Evolutionary conservation across 129 eudicot species (phyloP), one percentile per base, ranked within the genome.

Genomic region (Flaveria sonorensis): DNA sequence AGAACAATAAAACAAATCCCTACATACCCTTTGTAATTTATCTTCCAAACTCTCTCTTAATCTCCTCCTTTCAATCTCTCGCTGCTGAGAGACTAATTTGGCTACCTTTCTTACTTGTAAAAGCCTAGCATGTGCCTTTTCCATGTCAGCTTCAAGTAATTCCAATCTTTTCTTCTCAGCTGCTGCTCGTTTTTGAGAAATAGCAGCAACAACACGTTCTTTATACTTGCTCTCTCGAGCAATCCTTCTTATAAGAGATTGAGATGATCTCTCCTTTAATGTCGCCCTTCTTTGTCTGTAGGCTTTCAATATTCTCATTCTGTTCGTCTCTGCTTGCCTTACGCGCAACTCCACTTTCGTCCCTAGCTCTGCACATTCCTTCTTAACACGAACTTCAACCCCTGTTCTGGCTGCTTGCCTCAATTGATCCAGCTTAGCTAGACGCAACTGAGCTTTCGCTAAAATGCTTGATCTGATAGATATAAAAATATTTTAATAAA

Each of bases 131-230:
- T 70, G 92, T 70, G 95, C 99, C 73, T 83, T 88, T 76, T 81
- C 85, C 85, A 87, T 88, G 78, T 95, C 99, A 57, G 93, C 99
- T 81, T 95, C 92, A 70, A 95, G 78, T 77, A 95, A 84, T 26
- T 89, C 90, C 71, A 95, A 50, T 47, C 97, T 68, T 77, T 95
- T 95, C 89, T 83, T 84, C 88, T 95, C 99, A 45, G 99, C 99
- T 69, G 92, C 95, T 14, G 91, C 89, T 65, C 99, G 96, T 84
- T 95, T 95, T 75, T 95, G 97, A 81, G 68, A 81, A 57, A 91
- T 91, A 32, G 97, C 92, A 78, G 94, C 92, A 77, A 76, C 86
- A 52, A 95, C 96, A 68, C 96, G 85, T 78, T 95, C 97, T 81
- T 95, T 95, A 79, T 92, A 86, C 79, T 89, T 95, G 53, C 85